Conservation (phyloP, 768 basidiomycete species). For the Kwoniella bestiolae region DNA sequence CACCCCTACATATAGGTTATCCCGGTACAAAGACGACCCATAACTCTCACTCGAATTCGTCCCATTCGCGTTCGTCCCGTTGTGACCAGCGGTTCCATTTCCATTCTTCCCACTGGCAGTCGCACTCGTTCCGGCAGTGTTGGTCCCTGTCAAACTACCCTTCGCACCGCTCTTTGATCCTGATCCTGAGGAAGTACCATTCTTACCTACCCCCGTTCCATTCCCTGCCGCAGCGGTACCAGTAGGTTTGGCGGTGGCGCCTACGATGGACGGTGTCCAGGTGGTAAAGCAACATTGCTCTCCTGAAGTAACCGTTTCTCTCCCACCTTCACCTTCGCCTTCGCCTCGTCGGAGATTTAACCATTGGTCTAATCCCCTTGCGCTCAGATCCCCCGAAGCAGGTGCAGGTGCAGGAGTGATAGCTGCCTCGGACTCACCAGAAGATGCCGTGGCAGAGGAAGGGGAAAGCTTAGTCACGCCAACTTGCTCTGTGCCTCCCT, state of each 20-base stretch:
- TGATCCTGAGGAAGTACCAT: too few species aligned
- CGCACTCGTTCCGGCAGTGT: neutral
- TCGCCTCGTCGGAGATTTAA: neutral
- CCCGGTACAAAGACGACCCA: neutral
- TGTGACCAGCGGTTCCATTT: conserved; percentile 1
- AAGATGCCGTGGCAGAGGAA: neutral
- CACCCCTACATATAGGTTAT: neutral
- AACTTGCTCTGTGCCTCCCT: conserved; percentile 29
- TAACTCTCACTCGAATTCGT: conserved; percentile 8
- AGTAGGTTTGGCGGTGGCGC: conserved; percentile 21
- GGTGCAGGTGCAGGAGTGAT: conserved; percentile 7
- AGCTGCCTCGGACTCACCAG: neutral
- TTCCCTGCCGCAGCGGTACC: neutral
- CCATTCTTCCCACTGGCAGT: neutral
- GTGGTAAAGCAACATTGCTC: conserved; percentile 52
- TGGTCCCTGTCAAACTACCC: neutral
- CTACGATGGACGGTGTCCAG: conserved; percentile 43
- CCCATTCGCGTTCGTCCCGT: conserved; percentile 24
- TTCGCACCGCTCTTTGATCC: neutral
- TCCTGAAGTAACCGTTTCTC: conserved; percentile 32
- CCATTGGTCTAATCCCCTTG: neutral
- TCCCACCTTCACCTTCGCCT: conserved; percentile 2
- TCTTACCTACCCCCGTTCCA: too few species aligned
- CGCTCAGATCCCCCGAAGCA: neutral
- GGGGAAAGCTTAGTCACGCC: conserved; percentile 30